These are phyloP conservation scores for Podila clonocystis DNA, from an alignment of 192 early-diverging fungal genomes.

Conservation along the genomic window DNA sequence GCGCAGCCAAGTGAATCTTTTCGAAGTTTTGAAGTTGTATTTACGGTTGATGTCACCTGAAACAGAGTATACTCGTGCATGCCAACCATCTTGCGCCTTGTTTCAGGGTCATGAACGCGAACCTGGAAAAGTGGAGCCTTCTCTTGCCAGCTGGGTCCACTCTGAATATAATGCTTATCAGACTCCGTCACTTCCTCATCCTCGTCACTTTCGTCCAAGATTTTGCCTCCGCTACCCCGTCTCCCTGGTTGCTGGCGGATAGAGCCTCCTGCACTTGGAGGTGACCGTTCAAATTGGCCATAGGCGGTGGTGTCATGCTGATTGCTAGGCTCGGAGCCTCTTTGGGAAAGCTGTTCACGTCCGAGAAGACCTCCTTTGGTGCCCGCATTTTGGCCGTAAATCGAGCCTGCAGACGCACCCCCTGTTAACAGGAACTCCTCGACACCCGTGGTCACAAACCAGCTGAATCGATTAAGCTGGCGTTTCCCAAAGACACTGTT, in stretches of 20 bases:
- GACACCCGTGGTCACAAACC: conserved; percentile 58
- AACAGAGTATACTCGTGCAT: conserved; percentile 58
- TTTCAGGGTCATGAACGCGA: conserved; percentile 55
- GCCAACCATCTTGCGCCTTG: conserved; percentile 53
- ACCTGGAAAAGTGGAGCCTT: conserved; percentile 53
- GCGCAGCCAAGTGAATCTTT: background rate
- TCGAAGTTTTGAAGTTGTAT: background rate
- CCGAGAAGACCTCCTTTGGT: background rate
- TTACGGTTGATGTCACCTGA: conserved; percentile 53
- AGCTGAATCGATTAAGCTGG: conserved; percentile 54
- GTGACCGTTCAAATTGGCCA: conserved; percentile 11
- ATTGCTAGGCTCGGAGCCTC: background rate
- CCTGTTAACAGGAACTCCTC: conserved; percentile 55
- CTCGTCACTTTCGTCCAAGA: conserved; percentile 29
- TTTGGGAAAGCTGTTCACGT: background rate
- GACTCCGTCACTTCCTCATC: conserved; percentile 55
- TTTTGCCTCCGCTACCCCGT: conserved; percentile 14
- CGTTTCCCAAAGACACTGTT: conserved; percentile 52
- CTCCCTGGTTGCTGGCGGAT: background rate
- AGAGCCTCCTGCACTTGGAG: conserved; percentile 19
- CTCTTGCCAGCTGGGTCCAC: conserved; percentile 55
- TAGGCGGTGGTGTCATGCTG: conserved; percentile 10
- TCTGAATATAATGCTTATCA: conserved; percentile 57
- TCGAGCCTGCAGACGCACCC: conserved; percentile 1
- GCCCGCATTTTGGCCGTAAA: background rate